These are phyloP conservation scores for Magnolia changhungtana DNA, from an alignment of 164 flowering plant genomes.

Conservation along the genomic window DNA sequence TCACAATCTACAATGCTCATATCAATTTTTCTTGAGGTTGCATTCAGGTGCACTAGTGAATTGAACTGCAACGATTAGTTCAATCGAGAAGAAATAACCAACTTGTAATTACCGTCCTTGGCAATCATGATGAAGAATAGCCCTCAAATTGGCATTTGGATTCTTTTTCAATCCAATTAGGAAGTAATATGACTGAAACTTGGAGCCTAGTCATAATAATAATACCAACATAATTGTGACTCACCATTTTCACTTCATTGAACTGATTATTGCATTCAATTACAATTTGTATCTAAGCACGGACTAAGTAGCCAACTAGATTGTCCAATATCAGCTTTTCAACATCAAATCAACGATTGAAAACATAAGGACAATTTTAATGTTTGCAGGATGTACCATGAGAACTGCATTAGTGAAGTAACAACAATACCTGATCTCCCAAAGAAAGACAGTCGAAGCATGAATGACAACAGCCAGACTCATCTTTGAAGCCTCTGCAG, in stretches of 20 bases:
- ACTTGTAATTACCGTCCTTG: neutral
- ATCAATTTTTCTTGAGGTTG: neutral
- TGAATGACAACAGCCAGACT: slow-evolving; percentile 85
- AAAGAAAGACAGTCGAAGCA: slow-evolving; percentile 69
- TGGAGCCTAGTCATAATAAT: neutral
- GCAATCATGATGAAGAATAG: neutral
- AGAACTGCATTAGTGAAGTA: neutral
- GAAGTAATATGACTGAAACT: neutral
- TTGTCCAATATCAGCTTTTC: neutral
- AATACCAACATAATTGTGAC: neutral
- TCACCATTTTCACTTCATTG: neutral
- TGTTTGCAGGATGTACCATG: neutral
- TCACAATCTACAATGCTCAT: neutral
- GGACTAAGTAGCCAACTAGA: slow-evolving; percentile 3
- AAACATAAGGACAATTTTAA: neutral
- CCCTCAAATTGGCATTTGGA: neutral
- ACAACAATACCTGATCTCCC: slow-evolving; percentile 67
- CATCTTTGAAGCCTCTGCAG: slow-evolving; percentile 79
- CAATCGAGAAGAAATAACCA: neutral
- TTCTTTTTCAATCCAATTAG: neutral
- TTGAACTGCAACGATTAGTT: neutral
- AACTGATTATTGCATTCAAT: neutral
- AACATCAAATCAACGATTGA: neutral
- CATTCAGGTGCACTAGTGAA: neutral
- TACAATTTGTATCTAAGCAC: too few species aligned